Evolutionary conservation across 2,329 filamentous ascomycete species (phyloP), one percentile per base, ranked within the genome.

Genomic region (Domatiomyces globalis): DNA sequence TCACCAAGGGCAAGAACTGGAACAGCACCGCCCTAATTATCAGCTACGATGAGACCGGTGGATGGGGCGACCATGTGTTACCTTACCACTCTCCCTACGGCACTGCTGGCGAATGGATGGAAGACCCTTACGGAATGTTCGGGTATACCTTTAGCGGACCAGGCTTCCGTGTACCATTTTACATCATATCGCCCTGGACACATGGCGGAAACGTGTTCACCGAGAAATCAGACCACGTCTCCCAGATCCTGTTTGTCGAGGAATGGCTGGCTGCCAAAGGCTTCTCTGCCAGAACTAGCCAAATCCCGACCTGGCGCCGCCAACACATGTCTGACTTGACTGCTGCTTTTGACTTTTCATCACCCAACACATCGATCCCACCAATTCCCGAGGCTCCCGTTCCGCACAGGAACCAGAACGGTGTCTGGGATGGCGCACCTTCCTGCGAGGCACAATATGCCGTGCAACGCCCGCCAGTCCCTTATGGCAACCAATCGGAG

Each of bases 181-280:
- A 74, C 56, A 76, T 78, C 61, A 67, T 78, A 50, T 78, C 75
- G 0, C 75, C 75, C 0, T 78, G 73, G 69, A 78, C 75, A 0
- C 72, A 75, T 12, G 72, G 73, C 9, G 72, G 71, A 7, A 69
- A 73, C 19, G 73, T 78, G 2, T 77, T 75, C 54, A 75, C 73
- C 0, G 75, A 78, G 58, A 72, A 73, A 44, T 67, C 71, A 4
- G 76, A 78, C 57, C 76, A 78, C 61, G 76, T 69, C 55, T 78
- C 75, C 0, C 75, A 78, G 52, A 73, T 77, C 25, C 62, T 75
- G 43, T 78, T 78, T 56, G 59, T 78, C 1, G 75, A 78, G 60
- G 62, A 72, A 57, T 76, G 73, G 73, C 63, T 75, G 12, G 63
- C 61, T 4, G 67, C 71, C 3, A 70, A 69, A 27, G 71, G 71